phyloP scores from a whole-genome alignment of 140 eudicot genomes.

The Senecio squalidus region DNA sequence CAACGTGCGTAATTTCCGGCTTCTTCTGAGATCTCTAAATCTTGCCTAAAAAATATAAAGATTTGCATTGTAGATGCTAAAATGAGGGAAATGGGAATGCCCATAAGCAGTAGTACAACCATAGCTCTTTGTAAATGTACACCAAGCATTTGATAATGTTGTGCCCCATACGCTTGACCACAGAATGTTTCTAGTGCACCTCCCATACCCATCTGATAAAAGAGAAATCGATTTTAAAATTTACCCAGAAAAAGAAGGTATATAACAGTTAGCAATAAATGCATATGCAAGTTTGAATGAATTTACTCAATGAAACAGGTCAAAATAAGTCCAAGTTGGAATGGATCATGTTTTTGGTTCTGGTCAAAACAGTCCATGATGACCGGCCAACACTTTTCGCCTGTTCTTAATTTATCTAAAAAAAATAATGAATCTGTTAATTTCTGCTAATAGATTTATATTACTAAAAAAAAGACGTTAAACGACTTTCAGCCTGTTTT shows the following conservation, averaged over 20 bases:
- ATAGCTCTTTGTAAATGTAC: constrained; percentile 40
- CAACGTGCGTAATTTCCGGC: constrained; percentile 41
- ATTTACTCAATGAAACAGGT: too few species aligned
- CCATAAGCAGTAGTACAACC: constrained; percentile 20
- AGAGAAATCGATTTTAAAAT: not conserved
- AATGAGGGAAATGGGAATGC: constrained; percentile 36
- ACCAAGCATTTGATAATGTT: constrained; percentile 42
- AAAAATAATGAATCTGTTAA: too few species aligned
- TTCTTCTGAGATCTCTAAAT: constrained; percentile 30
- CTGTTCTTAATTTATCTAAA: too few species aligned
- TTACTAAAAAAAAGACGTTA: too few species aligned
- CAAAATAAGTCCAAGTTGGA: too few species aligned
- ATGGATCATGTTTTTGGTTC: too few species aligned
- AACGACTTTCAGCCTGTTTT: too few species aligned
- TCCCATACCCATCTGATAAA: constrained; percentile 46
- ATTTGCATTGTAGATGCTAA: constrained; percentile 30
- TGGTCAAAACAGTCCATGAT: too few species aligned
- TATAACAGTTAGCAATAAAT: not conserved
- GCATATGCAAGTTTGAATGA: too few species aligned
- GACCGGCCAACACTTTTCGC: too few species aligned
- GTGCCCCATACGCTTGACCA: constrained; percentile 56
- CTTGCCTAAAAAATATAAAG: constrained; percentile 30
- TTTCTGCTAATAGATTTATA: too few species aligned
- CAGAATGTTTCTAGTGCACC: constrained; percentile 49
- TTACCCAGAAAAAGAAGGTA: not conserved